Evolutionary conservation across 192 early-diverging fungal species (phyloP).

Genomic region (Lobosporangium transversale): DNA sequence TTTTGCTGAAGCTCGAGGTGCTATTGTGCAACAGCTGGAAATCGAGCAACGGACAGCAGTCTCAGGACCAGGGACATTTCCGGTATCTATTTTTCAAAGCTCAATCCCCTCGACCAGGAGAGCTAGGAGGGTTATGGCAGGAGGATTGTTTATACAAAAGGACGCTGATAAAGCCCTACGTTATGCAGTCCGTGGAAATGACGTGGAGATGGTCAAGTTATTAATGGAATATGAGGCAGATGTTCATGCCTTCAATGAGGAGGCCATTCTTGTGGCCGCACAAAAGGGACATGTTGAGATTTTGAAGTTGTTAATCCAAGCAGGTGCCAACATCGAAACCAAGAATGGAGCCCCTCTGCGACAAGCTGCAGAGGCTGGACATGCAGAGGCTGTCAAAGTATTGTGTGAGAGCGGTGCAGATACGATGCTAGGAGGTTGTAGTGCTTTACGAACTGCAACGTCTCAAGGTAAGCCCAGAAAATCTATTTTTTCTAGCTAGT

Average conservation of each 20-base stretch:
- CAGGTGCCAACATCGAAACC: constrained; percentile 36
- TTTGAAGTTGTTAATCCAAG: constrained; percentile 31
- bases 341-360: constrained; percentile 28
- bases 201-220: constrained; percentile 44
- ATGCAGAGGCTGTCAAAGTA: constrained; percentile 28
- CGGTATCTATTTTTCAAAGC: constrained; percentile 4
- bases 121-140: constrained; percentile 29
- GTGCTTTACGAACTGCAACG: constrained; percentile 35
- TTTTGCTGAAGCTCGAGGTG: constrained; percentile 32
- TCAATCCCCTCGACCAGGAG: constrained; percentile 14
- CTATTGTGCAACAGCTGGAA: background rate
- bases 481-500: no score
- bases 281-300: constrained; percentile 47
- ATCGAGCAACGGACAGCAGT: background rate
- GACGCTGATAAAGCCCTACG: constrained; percentile 43
- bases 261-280: constrained; percentile 28
- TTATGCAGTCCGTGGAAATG: constrained; percentile 48
- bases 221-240: constrained; percentile 44
- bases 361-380: constrained; percentile 30
- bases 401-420: constrained; percentile 45
- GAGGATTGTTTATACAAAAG: constrained; percentile 38
- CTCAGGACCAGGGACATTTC: background rate
- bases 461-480: constrained; percentile 19
- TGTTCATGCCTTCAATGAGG: constrained; percentile 47
- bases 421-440: constrained; percentile 45